These are phyloP conservation scores for Deakozyma indianensis DNA, from an alignment of 805 yeast species.

Conservation along the genomic window DNA sequence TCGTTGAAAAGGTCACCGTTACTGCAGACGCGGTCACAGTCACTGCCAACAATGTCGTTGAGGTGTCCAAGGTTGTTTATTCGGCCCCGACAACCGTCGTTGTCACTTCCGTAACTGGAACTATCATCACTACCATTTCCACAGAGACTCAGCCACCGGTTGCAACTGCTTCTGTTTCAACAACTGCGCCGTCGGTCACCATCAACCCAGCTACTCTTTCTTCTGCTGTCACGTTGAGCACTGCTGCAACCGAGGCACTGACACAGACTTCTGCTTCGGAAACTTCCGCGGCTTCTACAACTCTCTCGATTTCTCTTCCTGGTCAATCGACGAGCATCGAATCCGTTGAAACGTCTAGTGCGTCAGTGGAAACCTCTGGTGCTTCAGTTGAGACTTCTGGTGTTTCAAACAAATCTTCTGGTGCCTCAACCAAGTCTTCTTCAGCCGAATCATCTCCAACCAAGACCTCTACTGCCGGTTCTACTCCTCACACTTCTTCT, in stretches of 20 bases:
- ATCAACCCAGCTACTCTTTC: background rate
- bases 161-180: background rate
- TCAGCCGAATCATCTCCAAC: constrained; percentile 5
- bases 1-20: constrained; percentile 12
- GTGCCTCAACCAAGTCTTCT: background rate
- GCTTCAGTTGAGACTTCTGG: background rate
- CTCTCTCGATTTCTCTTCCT: constrained; percentile 1
- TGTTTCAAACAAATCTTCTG: background rate
- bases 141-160: constrained; percentile 5
- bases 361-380: background rate
- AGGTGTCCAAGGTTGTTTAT: constrained; percentile 1
- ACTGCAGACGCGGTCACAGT: constrained; percentile 4
- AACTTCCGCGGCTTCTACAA: background rate
- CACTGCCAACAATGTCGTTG: background rate
- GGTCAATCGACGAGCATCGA: constrained; percentile 3
- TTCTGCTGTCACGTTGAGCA: background rate
- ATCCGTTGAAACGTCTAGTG: background rate
- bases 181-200: background rate
- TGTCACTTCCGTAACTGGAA: background rate
- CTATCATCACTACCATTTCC: constrained; percentile 1
- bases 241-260: background rate
- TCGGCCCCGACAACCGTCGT: background rate
- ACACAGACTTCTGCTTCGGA: background rate
- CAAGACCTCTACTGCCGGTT: constrained; percentile 1
- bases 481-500: constrained; percentile 8